phyloP scores from a whole-genome alignment of 2,329 filamentous ascomycete species.

The Colletotrichum acutatum region DNA sequence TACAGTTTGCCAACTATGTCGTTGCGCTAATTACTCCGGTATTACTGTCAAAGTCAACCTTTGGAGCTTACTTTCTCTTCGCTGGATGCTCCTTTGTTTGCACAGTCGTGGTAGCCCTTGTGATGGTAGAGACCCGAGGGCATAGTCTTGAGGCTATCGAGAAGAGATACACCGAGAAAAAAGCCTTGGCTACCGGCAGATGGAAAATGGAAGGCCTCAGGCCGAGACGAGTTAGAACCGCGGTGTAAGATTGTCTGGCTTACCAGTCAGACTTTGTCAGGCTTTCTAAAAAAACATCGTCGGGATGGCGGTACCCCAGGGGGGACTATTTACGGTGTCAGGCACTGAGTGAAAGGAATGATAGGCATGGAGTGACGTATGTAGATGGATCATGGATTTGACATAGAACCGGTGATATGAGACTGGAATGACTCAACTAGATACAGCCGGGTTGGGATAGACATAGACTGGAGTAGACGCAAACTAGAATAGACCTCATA shows the following conservation, averaged over 20 bases:
- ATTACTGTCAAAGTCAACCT: constrained; percentile 50
- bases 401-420: too few species aligned
- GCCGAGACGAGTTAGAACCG: background rate
- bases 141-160: constrained; percentile 54
- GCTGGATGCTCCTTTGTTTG: constrained; percentile 51
- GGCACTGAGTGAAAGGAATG: too few species aligned
- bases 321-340: too few species aligned
- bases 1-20: constrained; percentile 54
- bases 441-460: too few species aligned
- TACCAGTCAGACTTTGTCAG: too few species aligned
- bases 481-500: too few species aligned
- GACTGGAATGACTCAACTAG: too few species aligned
- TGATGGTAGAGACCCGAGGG: constrained; percentile 57
- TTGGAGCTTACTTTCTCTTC: constrained; percentile 59
- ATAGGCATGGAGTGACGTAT: too few species aligned
- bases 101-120: constrained; percentile 48
- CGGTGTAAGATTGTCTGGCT: background rate
- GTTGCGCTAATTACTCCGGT: constrained; percentile 57
- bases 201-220: constrained; percentile 2
- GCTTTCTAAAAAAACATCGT: too few species aligned
- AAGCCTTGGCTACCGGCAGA: background rate
- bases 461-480: too few species aligned
- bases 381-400: too few species aligned
- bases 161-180: constrained; percentile 24
- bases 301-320: too few species aligned